A percentile compares a stretch with the other conserved stretches of the same genome.
Conservation (phyloP, 768 basidiomycete genomes). For the Hygrocybe punicea region DNA sequence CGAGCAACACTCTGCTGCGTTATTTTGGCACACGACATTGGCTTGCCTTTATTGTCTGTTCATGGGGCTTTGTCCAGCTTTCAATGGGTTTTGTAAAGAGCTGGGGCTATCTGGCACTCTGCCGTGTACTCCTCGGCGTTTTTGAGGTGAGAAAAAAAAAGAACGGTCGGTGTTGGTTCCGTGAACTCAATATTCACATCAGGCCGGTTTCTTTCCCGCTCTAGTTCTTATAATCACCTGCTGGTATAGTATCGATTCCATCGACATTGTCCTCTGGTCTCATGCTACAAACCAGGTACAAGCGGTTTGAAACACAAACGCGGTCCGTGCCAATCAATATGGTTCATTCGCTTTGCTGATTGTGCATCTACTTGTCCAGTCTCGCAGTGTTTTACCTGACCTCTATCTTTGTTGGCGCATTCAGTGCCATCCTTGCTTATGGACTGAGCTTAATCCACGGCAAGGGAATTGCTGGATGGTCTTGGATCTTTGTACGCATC, state of each 20-base stretch:
- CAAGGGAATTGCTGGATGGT: slow-evolving; percentile 45
- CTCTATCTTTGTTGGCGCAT: slow-evolving; percentile 43
- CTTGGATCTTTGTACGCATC: slow-evolving; percentile 50
- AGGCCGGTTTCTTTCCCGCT: slow-evolving; percentile 53
- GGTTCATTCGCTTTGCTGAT: not conserved
- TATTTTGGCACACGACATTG: slow-evolving; percentile 42
- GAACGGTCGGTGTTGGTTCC: not conserved
- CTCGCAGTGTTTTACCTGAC: slow-evolving; percentile 48
- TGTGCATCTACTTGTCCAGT: slow-evolving; percentile 22
- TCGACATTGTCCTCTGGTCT: not conserved
- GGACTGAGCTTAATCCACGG: slow-evolving; percentile 42
- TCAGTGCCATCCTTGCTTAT: slow-evolving; percentile 49
- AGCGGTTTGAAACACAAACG: slow-evolving; percentile 50
- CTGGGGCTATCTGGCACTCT: slow-evolving; percentile 42
- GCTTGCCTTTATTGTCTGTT: slow-evolving; percentile 41
- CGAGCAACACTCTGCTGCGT: slow-evolving; percentile 44
- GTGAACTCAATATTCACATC: not conserved
- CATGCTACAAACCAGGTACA: slow-evolving; percentile 39
- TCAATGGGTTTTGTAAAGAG: slow-evolving; percentile 46
- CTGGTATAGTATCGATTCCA: slow-evolving; percentile 31
- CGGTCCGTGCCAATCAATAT: slow-evolving; percentile 31
- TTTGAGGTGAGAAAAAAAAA: slow-evolving; percentile 36
- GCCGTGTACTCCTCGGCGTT: slow-evolving; percentile 40
- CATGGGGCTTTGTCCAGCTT: slow-evolving; percentile 46
- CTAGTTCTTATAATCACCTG: slow-evolving; percentile 49